Conservation (phyloP, 2,329 filamentous ascomycete genomes). For the Colletotrichum sp. region DNA sequence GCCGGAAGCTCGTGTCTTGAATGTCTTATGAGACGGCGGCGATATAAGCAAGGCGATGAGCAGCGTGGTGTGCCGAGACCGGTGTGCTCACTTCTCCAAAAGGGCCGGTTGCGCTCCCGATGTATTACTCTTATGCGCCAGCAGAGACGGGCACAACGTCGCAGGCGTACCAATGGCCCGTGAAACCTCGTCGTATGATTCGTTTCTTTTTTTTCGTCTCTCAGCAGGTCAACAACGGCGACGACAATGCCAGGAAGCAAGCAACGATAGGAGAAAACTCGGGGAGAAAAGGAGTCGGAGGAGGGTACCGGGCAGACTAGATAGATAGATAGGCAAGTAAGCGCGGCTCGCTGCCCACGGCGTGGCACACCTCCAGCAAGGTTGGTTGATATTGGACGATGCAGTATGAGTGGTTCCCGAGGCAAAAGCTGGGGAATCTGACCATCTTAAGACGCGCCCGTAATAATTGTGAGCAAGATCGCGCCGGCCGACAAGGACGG, state of each 20-base stretch:
- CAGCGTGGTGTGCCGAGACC: conserved; percentile 1
- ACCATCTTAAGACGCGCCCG: conserved; percentile 3
- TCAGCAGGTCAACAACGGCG: background rate
- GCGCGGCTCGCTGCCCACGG: background rate
- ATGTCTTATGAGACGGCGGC: background rate
- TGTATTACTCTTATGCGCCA: background rate
- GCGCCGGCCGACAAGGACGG: background rate
- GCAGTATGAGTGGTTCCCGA: background rate
- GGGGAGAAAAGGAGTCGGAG: background rate
- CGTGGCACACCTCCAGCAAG: background rate
- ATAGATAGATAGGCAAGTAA: background rate
- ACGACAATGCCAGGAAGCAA: background rate
- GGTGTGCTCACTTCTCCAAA: background rate
- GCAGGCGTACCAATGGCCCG: background rate
- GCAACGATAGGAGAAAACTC: background rate
- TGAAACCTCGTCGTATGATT: background rate
- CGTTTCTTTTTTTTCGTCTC: background rate
- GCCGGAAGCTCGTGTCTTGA: background rate
- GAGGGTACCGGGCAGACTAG: background rate
- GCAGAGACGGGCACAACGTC: background rate
- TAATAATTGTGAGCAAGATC: background rate
- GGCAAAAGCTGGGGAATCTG: conserved; percentile 10
- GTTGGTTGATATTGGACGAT: background rate
- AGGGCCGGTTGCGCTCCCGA: background rate
- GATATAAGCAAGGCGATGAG: background rate